A percentile compares a stretch with the other conserved stretches of the same genome.
Conservation (phyloP, 2,329 filamentous ascomycete species). For the Aspergillaceae sp. region DNA sequence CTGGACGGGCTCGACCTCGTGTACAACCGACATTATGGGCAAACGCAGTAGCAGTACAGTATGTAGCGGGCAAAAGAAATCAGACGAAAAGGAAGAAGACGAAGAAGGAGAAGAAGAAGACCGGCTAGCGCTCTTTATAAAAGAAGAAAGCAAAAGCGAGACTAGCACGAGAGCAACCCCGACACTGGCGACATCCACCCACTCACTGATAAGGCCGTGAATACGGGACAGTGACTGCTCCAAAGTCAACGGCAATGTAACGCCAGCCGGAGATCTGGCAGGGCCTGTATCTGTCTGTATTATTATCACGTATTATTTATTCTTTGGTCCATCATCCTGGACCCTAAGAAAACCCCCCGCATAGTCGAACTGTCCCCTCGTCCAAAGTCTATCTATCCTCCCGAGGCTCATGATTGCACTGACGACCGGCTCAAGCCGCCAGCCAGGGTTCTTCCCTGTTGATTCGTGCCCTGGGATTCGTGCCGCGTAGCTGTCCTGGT, state of each 20-base stretch:
- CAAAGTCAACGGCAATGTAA: neutral
- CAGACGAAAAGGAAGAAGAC: neutral
- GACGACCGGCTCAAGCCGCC: conserved; percentile 5
- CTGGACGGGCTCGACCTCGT: conserved; percentile 16
- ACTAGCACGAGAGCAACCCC: neutral
- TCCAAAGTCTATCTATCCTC: too few relatives aligned
- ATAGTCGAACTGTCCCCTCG: too few relatives aligned
- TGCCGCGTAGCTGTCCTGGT: too few relatives aligned
- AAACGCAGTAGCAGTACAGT: neutral
- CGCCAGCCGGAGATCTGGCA: neutral
- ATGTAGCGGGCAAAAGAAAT: neutral
- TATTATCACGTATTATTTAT: too few relatives aligned
- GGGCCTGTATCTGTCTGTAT: too few relatives aligned
- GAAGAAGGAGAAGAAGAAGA: neutral
- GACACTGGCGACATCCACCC: neutral
- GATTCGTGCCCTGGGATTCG: too few relatives aligned
- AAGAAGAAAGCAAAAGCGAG: conserved; percentile 1
- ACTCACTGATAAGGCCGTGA: neutral
- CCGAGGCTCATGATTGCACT: neutral
- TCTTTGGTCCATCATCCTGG: too few relatives aligned
- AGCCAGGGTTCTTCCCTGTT: neutral
- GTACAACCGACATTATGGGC: conserved; percentile 20
- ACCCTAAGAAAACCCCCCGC: too few relatives aligned
- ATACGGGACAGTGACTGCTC: too few relatives aligned
- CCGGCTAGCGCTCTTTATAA: too few relatives aligned